Evolutionary conservation across 441 rosid genomes (phyloP).

Genomic region (Lepidium campestre): DNA sequence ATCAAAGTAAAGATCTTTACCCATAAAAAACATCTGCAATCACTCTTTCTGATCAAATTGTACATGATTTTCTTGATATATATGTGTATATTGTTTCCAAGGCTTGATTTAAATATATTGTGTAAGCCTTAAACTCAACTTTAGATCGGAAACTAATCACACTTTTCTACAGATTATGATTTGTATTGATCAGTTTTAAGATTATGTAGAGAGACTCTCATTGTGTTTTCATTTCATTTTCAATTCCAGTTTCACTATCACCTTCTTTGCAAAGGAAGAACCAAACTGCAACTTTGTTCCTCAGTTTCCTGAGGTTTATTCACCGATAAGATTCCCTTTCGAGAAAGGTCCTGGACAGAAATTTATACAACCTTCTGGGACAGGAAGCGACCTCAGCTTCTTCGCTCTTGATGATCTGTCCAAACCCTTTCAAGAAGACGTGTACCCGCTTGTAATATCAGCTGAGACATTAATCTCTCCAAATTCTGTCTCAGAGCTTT

Average conservation of each 20-base stretch:
- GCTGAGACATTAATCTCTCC: conserved; percentile 51
- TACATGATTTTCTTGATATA: neutral
- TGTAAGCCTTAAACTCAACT: neutral
- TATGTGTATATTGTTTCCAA: neutral
- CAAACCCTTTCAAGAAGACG: conserved; percentile 73
- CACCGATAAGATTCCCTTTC: conserved; percentile 58
- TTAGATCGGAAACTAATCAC: neutral
- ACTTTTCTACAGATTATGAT: neutral
- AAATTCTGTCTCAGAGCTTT: conserved; percentile 30
- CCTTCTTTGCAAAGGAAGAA: conserved; percentile 86
- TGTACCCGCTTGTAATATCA: conserved; percentile 85
- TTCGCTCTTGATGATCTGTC: conserved; percentile 77
- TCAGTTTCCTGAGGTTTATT: conserved; percentile 55
- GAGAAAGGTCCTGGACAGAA: conserved; percentile 70
- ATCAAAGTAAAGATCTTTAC: conserved; percentile 2
- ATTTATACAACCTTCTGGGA: conserved; percentile 74
- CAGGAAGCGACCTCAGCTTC: conserved; percentile 82
- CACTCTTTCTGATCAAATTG: neutral
- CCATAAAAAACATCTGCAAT: neutral
- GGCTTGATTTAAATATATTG: neutral
- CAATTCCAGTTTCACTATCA: conserved; percentile 58
- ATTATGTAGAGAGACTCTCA: neutral
- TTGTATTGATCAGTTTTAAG: neutral
- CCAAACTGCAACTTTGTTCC: conserved; percentile 66
- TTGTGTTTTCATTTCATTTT: conserved; percentile 1